Conservation (phyloP, 495 filamentous ascomycete genomes). For the Sporormia fimetaria region DNA sequence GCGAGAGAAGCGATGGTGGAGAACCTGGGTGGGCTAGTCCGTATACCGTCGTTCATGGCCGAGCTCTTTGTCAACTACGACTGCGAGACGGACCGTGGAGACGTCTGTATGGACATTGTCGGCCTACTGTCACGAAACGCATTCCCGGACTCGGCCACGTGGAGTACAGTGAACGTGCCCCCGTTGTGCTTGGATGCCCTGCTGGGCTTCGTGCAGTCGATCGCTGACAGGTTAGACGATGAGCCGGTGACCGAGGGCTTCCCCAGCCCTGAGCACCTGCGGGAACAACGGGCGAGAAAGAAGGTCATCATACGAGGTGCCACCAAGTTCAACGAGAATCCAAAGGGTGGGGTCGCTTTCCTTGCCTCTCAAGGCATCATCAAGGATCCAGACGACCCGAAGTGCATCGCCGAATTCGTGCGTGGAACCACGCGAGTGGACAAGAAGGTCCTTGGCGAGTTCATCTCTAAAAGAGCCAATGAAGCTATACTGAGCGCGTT, state of each 20-base stretch:
- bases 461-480: slow-evolving; percentile 78
- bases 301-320: slow-evolving; percentile 79
- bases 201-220: slow-evolving; percentile 78
- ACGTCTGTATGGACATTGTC: slow-evolving; percentile 91
- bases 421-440: slow-evolving; percentile 76
- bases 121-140: slow-evolving; percentile 87
- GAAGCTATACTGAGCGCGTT: slow-evolving; percentile 72
- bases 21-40: slow-evolving; percentile 76
- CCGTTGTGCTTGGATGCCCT: slow-evolving; percentile 89
- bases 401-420: slow-evolving; percentile 66
- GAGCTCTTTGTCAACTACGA: slow-evolving; percentile 98
- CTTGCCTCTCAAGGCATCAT: slow-evolving; percentile 77
- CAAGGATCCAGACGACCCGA: slow-evolving; percentile 56
- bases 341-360: slow-evolving; percentile 80
- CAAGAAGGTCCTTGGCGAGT: slow-evolving; percentile 86
- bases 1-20: slow-evolving; percentile 98
- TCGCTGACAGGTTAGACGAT: slow-evolving; percentile 75
- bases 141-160: slow-evolving; percentile 93
- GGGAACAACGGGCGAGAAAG: slow-evolving; percentile 63
- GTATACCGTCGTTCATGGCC: slow-evolving; percentile 87
- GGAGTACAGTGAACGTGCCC: slow-evolving; percentile 97
- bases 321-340: slow-evolving; percentile 88
- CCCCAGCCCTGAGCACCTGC: slow-evolving; percentile 51
- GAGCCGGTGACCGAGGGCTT: slow-evolving; percentile 52
- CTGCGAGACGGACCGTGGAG: slow-evolving; percentile 82